Base-by-base conservation (phyloP, 140 eudicot species). In the Cichorium intybus region DNA sequence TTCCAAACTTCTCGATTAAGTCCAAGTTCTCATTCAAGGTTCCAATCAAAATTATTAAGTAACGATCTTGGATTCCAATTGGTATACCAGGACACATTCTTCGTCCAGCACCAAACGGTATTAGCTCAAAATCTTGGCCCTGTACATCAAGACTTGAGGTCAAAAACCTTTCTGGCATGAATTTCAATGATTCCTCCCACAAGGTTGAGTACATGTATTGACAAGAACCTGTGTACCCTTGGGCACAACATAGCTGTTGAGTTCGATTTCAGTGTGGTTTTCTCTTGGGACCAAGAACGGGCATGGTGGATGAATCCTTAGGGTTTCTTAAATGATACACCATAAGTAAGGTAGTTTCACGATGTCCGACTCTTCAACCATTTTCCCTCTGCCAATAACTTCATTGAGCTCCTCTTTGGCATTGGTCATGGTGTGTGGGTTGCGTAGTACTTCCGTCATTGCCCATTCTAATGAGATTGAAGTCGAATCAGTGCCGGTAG, bases 401-500 rank as follows among this genome's bases (percentile, higher is more conserved):
- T 9, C 10, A 27, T 57, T 27, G 21, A 57, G 64, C 27, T 57
- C 64, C 8, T 29, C 9, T 57, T 31, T 31, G 17, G 45, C 64
- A n/a, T 31, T 57, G 3, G 24, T n/a, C 64, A 57, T 31, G 22
- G 24, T 31, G 14, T 29, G 15, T 10, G 64, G 47, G 23, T 57
- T 57, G 64, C 23, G 64, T 57, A 57, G 46, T 31, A 57, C 47
- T 57, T 31, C 64, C 4, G 64, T 8, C 64, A 57, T 57, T 33
- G 64, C 64, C 64, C 64, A 57, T 31, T 57, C 64, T n/a, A 57
- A 10, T 11, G 28, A 16, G 23, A 8, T 57, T 7, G 64, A 57
- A 29, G 46, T 57, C 33, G 64, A 28, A 31, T 57, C 64, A 4
- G 64, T 57, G n/a, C 64, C 64, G 10, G 26, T 46, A 17, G 15